Percentiles rank a stretch among this genome's conserved stretches.
Conservation (phyloP, 805 yeast species). For the Starmera caribaea region DNA sequence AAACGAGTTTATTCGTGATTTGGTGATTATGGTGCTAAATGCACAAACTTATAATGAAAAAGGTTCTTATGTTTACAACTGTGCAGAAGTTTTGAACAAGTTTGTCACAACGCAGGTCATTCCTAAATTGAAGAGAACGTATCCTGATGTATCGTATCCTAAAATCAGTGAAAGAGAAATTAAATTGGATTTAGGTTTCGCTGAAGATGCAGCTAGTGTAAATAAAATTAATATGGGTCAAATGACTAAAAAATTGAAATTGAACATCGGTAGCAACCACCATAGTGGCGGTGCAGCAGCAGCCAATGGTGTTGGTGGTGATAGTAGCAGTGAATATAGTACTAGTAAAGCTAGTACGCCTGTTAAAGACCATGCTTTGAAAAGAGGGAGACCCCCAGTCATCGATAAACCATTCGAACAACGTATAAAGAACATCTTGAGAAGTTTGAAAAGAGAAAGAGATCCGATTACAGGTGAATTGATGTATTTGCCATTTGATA, state of each 20-base stretch:
- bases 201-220: not conserved
- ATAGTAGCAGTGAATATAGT: too few species aligned
- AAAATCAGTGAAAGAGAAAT: slow-evolving; percentile 17
- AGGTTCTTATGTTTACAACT: slow-evolving; percentile 54
- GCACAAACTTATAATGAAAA: slow-evolving; percentile 77
- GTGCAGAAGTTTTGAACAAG: slow-evolving; percentile 46
- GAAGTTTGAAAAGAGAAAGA: slow-evolving; percentile 67
- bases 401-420: slow-evolving; percentile 89
- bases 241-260: slow-evolving; percentile 7
- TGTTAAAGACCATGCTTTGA: slow-evolving; percentile 22
- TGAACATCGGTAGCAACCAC: not conserved
- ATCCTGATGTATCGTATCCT: slow-evolving; percentile 28
- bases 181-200: too few species aligned
- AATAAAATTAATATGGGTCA: not conserved
- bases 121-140: slow-evolving; percentile 21
- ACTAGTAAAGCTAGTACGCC: not conserved
- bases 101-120: slow-evolving; percentile 27
- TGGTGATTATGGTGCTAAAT: slow-evolving; percentile 84
- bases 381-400: slow-evolving; percentile 86
- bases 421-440: slow-evolving; percentile 78
- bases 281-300: slow-evolving; percentile 6
- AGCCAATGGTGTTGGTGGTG: not conserved
- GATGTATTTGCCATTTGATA: slow-evolving; percentile 64
- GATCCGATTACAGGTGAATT: slow-evolving; percentile 36
- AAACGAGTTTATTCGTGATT: slow-evolving; percentile 63